Percentiles rank a stretch among this genome's conserved stretches.
These are phyloP conservation scores for Exophiala sp. DNA, from an alignment of 2,329 filamentous ascomycete species.

Conservation along the genomic window DNA sequence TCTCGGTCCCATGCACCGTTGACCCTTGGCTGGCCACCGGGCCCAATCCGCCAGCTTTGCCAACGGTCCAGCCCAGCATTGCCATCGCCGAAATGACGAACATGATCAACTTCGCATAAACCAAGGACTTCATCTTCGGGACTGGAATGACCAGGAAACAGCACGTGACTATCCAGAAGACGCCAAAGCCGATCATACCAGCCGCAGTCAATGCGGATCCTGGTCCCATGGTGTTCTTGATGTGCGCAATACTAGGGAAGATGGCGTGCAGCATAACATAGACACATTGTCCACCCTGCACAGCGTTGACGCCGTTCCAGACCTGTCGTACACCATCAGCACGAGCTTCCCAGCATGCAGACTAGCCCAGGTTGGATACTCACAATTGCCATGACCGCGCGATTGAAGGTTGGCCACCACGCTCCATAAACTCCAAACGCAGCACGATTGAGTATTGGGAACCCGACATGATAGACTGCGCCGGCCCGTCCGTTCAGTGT, in stretches of 20 bases:
- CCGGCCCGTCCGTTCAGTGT: constrained; percentile 43
- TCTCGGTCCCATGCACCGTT: constrained; percentile 33
- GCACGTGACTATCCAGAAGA: constrained; percentile 43
- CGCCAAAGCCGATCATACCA: constrained; percentile 42
- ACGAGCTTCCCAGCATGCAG: background rate
- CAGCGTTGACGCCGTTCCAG: constrained; percentile 44
- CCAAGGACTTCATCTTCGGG: constrained; percentile 36
- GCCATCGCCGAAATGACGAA: constrained; percentile 39
- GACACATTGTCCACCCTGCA: constrained; percentile 38
- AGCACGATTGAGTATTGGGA: constrained; percentile 42
- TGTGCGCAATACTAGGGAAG: constrained; percentile 39
- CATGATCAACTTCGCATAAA: constrained; percentile 38
- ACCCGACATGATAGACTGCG: constrained; percentile 45
- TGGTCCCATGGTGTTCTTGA: constrained; percentile 40
- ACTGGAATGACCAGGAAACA: constrained; percentile 40
- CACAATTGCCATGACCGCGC: constrained; percentile 46
- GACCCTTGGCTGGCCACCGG: constrained; percentile 31
- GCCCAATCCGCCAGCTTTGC: constrained; percentile 33
- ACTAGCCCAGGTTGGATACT: background rate
- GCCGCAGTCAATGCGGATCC: constrained; percentile 40
- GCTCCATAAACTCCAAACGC: constrained; percentile 46
- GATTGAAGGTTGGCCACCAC: constrained; percentile 39
- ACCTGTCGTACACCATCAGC: background rate
- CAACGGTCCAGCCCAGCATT: constrained; percentile 40
- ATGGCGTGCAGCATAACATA: constrained; percentile 44